Percentiles rank a stretch among this genome's conserved stretches.
Conservation (phyloP, 164 flowering plant genomes). For the Vitis labrusca region DNA sequence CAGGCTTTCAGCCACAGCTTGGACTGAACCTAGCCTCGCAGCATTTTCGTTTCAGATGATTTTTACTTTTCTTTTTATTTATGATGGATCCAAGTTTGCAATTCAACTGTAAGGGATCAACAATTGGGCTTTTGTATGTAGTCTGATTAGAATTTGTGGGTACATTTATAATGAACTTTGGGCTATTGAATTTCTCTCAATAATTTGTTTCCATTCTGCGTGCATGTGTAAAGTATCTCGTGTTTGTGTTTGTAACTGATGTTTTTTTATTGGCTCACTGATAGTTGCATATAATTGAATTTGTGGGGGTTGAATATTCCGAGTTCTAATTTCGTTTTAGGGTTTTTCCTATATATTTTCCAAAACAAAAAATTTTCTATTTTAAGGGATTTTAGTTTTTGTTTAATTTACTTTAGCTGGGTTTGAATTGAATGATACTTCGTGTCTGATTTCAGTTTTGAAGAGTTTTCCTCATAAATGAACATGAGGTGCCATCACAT, state of each 20-base stretch:
- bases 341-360: too few species aligned
- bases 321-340: too few species aligned
- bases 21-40: neutral
- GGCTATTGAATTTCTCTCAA: neutral
- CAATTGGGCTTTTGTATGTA: neutral
- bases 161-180: neutral
- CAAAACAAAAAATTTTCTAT: too few species aligned
- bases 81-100: neutral
- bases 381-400: too few species aligned
- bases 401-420: too few species aligned
- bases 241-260: neutral
- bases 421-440: too few species aligned
- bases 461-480: too few species aligned
- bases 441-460: too few species aligned
- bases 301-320: too few species aligned
- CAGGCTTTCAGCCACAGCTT: neutral
- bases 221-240: neutral
- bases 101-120: neutral
- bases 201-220: neutral
- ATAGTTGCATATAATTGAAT: too few species aligned
- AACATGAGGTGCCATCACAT: too few species aligned
- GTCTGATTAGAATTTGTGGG: neutral
- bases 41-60: neutral
- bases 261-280: neutral
- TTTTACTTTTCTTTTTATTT: neutral